phyloP scores from a whole-genome alignment of 2,329 filamentous ascomycete species.

The Cytospora piceicola region DNA sequence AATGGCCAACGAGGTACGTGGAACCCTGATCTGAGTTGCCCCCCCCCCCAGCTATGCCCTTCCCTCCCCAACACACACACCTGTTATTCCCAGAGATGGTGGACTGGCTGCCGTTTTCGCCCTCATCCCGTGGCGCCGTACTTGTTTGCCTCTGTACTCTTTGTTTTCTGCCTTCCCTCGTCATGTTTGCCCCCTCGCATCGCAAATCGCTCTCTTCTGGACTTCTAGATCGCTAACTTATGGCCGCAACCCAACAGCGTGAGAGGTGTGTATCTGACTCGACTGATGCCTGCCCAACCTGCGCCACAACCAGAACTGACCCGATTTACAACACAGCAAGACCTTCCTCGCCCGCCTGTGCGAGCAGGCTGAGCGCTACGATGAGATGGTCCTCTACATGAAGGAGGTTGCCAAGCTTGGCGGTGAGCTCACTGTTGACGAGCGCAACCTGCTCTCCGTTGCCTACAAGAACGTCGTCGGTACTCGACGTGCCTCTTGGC shows the following conservation, averaged over 20 bases:
- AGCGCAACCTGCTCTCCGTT: constrained; percentile 97
- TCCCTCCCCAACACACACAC: constrained; percentile 5
- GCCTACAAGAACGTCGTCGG: constrained; percentile 99
- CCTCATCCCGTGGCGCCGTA: not conserved
- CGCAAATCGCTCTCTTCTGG: not conserved
- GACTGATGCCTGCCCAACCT: constrained; percentile 18
- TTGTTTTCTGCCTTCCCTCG: not conserved
- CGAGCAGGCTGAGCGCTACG: constrained; percentile 99
- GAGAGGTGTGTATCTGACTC: constrained; percentile 38
- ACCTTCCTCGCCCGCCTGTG: constrained; percentile 99
- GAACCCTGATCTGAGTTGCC: constrained; percentile 23
- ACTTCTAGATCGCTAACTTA: constrained; percentile 34
- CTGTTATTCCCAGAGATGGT: constrained; percentile 5
- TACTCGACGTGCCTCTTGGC: constrained; percentile 96
- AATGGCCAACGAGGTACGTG: constrained; percentile 40
- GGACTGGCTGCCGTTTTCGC: not conserved
- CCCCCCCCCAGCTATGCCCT: constrained; percentile 25
- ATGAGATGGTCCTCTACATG: constrained; percentile 99
- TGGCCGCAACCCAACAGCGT: constrained; percentile 33
- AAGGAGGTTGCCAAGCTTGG: constrained; percentile 96
- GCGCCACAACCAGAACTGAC: constrained; percentile 42
- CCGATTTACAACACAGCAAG: constrained; percentile 69
- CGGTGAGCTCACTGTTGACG: constrained; percentile 86
- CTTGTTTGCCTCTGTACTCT: not conserved
- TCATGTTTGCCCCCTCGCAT: not conserved